These are phyloP conservation scores for Fusarium sp. DNA, from an alignment of 2,329 filamentous ascomycete species.

Conservation along the genomic window DNA sequence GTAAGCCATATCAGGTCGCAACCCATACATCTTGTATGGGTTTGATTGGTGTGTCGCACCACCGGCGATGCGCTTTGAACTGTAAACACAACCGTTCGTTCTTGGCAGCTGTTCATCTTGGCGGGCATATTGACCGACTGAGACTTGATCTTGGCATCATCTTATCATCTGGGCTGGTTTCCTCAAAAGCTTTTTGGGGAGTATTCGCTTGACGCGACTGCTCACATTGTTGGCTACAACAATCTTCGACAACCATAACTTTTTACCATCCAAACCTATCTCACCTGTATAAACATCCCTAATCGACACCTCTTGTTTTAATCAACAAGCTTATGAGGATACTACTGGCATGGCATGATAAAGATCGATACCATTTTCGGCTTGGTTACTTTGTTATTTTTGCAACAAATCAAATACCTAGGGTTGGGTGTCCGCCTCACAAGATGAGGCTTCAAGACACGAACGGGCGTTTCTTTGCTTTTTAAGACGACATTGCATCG, in stretches of 20 bases:
- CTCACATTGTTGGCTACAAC: conserved; percentile 50
- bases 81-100: conserved; percentile 56
- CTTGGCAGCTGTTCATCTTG: conserved; percentile 62
- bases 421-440: conserved; percentile 50
- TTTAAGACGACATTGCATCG: conserved; percentile 60
- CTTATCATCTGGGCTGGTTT: conserved; percentile 56
- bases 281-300: conserved; percentile 64
- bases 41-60: conserved; percentile 53
- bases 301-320: conserved; percentile 57
- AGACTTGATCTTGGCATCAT: conserved; percentile 57
- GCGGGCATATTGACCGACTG: conserved; percentile 58
- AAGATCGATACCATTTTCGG: conserved; percentile 62
- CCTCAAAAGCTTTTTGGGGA: conserved; percentile 49
- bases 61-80: conserved; percentile 52
- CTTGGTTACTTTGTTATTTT: conserved; percentile 50
- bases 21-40: conserved; percentile 52
- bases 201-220: conserved; percentile 45
- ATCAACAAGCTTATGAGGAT: conserved; percentile 53
- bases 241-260: conserved; percentile 40
- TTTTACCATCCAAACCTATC: conserved; percentile 42
- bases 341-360: conserved; percentile 56
- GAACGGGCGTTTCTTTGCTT: conserved; percentile 60
- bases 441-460: conserved; percentile 57
- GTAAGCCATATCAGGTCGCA: conserved; percentile 55
- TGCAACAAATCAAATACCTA: conserved; percentile 49